Percentiles rank a stretch among this genome's conserved stretches.
These are phyloP conservation scores for Amphirosellinia nigrospora DNA, from an alignment of 495 filamentous ascomycete genomes.

Conservation along the genomic window DNA sequence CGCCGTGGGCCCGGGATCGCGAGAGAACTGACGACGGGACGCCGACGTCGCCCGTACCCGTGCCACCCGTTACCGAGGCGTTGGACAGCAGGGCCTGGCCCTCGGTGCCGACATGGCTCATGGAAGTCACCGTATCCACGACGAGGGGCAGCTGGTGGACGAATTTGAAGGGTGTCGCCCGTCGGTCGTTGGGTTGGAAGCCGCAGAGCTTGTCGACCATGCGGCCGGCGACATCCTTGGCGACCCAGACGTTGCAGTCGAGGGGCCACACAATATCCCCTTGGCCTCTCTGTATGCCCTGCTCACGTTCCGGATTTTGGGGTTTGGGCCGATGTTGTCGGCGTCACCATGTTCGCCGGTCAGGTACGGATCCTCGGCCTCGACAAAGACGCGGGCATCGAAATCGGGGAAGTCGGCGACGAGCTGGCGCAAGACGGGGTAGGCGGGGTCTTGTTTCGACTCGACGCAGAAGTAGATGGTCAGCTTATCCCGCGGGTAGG, in stretches of 20 bases:
- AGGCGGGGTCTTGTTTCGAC: slow-evolving; percentile 77
- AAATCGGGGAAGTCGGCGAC: slow-evolving; percentile 73
- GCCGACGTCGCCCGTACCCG: slow-evolving; percentile 29
- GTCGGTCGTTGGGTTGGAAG: slow-evolving; percentile 48
- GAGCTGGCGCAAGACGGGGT: slow-evolving; percentile 72
- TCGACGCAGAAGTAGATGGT: slow-evolving; percentile 86
- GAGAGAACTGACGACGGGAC: slow-evolving; percentile 38
- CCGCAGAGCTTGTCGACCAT: slow-evolving; percentile 90
- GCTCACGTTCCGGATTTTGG: slow-evolving; percentile 97
- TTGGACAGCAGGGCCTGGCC: slow-evolving; percentile 51
- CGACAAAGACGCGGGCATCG: slow-evolving; percentile 79
- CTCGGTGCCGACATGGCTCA: slow-evolving; percentile 42
- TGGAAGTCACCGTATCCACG: slow-evolving; percentile 67
- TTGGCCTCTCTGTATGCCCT: slow-evolving; percentile 92
- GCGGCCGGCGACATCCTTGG: slow-evolving; percentile 74
- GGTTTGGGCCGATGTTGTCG: slow-evolving; percentile 85
- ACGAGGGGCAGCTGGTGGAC: slow-evolving; percentile 93
- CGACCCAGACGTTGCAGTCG: slow-evolving; percentile 97
- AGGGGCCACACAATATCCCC: slow-evolving; percentile 91
- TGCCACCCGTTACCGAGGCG: slow-evolving; percentile 36
- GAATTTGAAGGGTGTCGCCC: slow-evolving; percentile 78
- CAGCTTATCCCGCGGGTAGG: slow-evolving; percentile 77
- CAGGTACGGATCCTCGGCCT: slow-evolving; percentile 83
- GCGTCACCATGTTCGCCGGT: slow-evolving; percentile 56
- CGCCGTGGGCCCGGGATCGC: slow-evolving; percentile 53